phyloP scores from a whole-genome alignment of 768 basidiomycete genomes.

The Postia placenta region DNA sequence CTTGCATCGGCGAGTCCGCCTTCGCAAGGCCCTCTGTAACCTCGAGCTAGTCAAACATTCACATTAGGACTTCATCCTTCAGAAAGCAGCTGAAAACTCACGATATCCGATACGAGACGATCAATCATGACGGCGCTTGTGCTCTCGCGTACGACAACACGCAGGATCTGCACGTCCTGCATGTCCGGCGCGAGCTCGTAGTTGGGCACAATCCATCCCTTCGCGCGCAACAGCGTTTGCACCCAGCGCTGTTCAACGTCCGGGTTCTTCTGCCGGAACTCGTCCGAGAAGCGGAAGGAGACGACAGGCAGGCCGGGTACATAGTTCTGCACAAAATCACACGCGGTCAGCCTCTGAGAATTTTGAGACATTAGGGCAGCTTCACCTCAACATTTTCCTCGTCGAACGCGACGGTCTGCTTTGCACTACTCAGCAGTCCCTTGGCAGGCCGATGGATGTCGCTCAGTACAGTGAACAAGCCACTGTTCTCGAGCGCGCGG shows the following conservation, averaged over 20 bases:
- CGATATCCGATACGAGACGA: slow-evolving; percentile 61
- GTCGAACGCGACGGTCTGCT: slow-evolving; percentile 32
- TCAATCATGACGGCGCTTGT: slow-evolving; percentile 42
- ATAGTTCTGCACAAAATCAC: slow-evolving; percentile 30
- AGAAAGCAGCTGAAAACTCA: slow-evolving; percentile 28
- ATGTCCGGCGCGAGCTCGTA: slow-evolving; percentile 52
- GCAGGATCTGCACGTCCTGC: slow-evolving; percentile 48
- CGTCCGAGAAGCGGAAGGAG: slow-evolving; percentile 49
- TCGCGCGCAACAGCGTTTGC: slow-evolving; percentile 41
- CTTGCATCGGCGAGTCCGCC: slow-evolving; percentile 42
- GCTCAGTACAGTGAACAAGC: slow-evolving; percentile 45
- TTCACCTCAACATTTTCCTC: slow-evolving; percentile 55
- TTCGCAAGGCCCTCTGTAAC: slow-evolving; percentile 53
- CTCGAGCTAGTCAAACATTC: slow-evolving; percentile 39
- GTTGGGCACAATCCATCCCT: slow-evolving; percentile 56
- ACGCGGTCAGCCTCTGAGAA: neutral
- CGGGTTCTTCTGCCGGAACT: slow-evolving; percentile 45
- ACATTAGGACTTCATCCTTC: neutral
- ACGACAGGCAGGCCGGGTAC: slow-evolving; percentile 47
- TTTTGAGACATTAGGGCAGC: too few species aligned
- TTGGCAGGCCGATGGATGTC: slow-evolving; percentile 45
- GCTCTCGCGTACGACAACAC: slow-evolving; percentile 56
- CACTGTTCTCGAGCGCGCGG: slow-evolving; percentile 52
- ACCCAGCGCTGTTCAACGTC: slow-evolving; percentile 55
- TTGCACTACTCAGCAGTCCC: slow-evolving; percentile 20